Evolutionary conservation across 495 filamentous ascomycete species (phyloP).

Genomic region (Aspergillus incahuasiensis): DNA sequence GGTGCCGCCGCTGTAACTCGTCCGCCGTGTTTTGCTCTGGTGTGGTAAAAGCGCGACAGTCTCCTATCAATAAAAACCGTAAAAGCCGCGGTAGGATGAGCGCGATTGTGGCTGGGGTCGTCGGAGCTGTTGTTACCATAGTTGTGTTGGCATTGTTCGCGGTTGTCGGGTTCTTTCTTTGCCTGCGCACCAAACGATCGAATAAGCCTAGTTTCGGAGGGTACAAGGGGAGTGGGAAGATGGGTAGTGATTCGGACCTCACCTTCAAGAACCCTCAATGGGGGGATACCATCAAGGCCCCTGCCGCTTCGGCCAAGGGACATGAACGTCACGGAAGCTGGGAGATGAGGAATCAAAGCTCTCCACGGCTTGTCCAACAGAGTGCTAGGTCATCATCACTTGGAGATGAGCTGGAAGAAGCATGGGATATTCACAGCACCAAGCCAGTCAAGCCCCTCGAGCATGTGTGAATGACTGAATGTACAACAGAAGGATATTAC

Average conservation of each 20-base stretch:
- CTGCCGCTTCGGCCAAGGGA: slow-evolving; percentile 23
- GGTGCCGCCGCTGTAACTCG: slow-evolving; percentile 68
- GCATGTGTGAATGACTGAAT: slow-evolving; percentile 31
- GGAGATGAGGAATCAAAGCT: slow-evolving; percentile 40
- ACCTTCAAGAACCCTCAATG: slow-evolving; percentile 30
- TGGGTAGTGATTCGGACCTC: slow-evolving; percentile 49
- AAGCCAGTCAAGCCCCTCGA: slow-evolving; percentile 32
- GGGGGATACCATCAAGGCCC: slow-evolving; percentile 22
- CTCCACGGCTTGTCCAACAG: neutral
- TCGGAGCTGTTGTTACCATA: slow-evolving; percentile 46
- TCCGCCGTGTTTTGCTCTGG: slow-evolving; percentile 55
- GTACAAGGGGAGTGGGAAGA: slow-evolving; percentile 46
- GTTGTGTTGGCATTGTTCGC: slow-evolving; percentile 26
- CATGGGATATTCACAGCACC: slow-evolving; percentile 24
- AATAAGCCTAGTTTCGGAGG: slow-evolving; percentile 32
- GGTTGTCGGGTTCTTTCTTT: slow-evolving; percentile 34
- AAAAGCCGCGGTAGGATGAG: slow-evolving; percentile 17
- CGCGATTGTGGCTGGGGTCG: slow-evolving; percentile 50
- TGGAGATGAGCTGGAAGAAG: slow-evolving; percentile 26
- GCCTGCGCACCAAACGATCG: slow-evolving; percentile 29
- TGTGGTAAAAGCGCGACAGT: slow-evolving; percentile 15
- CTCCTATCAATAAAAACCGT: neutral
- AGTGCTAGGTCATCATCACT: slow-evolving; percentile 15
- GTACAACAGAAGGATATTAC: neutral
- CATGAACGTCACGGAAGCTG: slow-evolving; percentile 50